Conservation (phyloP, 1,139 yeast species). For the Sugiyamaella pinicola region DNA sequence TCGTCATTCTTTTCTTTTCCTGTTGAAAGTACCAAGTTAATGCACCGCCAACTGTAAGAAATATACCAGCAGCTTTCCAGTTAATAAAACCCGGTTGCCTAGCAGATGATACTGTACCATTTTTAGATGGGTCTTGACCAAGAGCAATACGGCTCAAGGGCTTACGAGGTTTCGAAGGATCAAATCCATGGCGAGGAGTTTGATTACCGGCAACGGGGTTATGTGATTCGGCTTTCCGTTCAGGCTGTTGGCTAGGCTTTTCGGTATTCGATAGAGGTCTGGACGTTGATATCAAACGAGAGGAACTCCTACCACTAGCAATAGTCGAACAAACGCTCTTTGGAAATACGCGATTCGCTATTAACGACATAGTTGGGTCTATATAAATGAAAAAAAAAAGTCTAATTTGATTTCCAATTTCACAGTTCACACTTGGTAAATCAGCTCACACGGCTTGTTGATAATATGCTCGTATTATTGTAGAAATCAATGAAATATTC, state of each 20-base stretch:
- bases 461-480: not conserved
- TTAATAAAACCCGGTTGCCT: conserved; percentile 66
- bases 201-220: conserved; percentile 23
- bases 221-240: not conserved
- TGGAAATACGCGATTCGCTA: not conserved
- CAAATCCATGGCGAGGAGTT: conserved; percentile 36
- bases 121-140: conserved; percentile 47
- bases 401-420: not conserved
- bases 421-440: not conserved
- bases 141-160: conserved; percentile 58
- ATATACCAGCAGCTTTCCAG: conserved; percentile 80
- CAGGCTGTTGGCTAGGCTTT: not conserved
- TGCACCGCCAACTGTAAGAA: conserved; percentile 68
- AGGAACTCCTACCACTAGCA: not conserved
- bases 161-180: conserved; percentile 36
- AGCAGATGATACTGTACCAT: conserved; percentile 38
- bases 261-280: not conserved
- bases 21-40: conserved; percentile 67
- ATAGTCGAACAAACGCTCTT: not conserved
- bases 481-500: not conserved
- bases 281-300: conserved; percentile 2
- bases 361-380: not conserved
- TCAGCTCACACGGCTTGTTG: not conserved
- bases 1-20: conserved; percentile 72
- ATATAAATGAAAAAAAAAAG: not conserved